phyloP scores from a whole-genome alignment of 23 red algal genomes.

The Rhodosorus marinus region DNA sequence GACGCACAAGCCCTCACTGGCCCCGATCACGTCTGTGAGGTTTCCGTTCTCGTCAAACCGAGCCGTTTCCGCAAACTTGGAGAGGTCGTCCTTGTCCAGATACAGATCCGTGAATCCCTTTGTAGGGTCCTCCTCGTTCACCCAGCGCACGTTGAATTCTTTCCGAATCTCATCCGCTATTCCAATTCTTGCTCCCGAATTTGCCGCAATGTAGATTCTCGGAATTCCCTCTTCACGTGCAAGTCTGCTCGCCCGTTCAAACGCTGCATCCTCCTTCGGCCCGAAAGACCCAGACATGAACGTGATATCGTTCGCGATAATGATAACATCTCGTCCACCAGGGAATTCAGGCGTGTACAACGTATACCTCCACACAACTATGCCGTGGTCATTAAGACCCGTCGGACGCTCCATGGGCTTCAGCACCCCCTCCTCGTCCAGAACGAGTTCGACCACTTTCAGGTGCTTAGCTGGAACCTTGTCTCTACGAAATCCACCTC shows the following conservation, averaged over 20 bases:
- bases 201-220: constrained; percentile 79
- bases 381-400: constrained; percentile 74
- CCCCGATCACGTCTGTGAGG: constrained; percentile 57
- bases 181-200: constrained; percentile 90
- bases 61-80: not conserved
- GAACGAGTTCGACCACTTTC: constrained; percentile 44
- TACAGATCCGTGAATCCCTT: constrained; percentile 65
- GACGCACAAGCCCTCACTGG: constrained; percentile 73
- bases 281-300: constrained; percentile 76
- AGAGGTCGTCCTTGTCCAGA: constrained; percentile 20
- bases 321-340: constrained; percentile 48
- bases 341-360: constrained; percentile 86
- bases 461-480: constrained; percentile 62
- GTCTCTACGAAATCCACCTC: constrained; percentile 83
- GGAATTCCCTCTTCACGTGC: constrained; percentile 68
- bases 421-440: constrained; percentile 6
- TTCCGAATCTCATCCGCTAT: constrained; percentile 85
- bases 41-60: constrained; percentile 10
- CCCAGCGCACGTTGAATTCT: constrained; percentile 65
- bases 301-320: constrained; percentile 97
- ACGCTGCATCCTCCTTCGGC: constrained; percentile 67
- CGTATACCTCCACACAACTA: constrained; percentile 85
- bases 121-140: constrained; percentile 38
- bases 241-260: constrained; percentile 42
- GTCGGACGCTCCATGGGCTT: constrained; percentile 44